A percentile compares a stretch with the other conserved stretches of the same genome.
Conservation (phyloP, 441 rosid species). For the Rhodomyrtus psidioides region DNA sequence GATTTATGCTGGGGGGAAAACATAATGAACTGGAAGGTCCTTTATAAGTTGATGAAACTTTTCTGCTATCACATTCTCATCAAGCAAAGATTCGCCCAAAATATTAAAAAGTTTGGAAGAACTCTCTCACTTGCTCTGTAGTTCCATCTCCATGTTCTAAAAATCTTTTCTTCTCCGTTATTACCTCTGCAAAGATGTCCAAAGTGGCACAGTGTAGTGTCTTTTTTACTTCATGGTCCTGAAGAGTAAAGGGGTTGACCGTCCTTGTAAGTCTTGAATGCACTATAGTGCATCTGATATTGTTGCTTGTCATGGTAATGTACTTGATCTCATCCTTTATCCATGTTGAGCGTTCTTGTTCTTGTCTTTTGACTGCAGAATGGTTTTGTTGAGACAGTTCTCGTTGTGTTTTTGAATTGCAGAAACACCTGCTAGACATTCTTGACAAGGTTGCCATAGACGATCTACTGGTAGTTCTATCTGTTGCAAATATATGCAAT, state of each 20-base stretch:
- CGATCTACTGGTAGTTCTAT: constrained; percentile 49
- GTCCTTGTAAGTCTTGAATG: background rate
- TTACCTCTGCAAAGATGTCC: background rate
- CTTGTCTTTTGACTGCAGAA: background rate
- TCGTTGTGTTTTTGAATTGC: constrained; percentile 11
- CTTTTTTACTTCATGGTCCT: background rate
- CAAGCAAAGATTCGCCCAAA: background rate
- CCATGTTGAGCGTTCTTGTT: background rate
- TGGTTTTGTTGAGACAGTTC: background rate
- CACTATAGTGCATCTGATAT: background rate
- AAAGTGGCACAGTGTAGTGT: background rate
- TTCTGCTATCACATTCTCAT: background rate
- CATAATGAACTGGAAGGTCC: background rate
- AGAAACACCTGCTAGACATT: constrained; percentile 54
- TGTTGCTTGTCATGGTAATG: background rate
- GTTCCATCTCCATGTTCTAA: background rate
- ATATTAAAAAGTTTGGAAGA: background rate
- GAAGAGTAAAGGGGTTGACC: background rate
- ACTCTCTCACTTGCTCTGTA: background rate
- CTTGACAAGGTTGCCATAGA: constrained; percentile 51
- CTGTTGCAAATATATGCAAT: constrained; percentile 45
- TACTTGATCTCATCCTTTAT: background rate
- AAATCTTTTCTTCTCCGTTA: background rate
- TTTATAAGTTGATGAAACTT: background rate
- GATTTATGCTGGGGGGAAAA: background rate